Percentiles rank a stretch among this genome's conserved stretches.
Evolutionary conservation across 176 grass and related monocot species (phyloP).

Genomic region (Phragmites australis): DNA sequence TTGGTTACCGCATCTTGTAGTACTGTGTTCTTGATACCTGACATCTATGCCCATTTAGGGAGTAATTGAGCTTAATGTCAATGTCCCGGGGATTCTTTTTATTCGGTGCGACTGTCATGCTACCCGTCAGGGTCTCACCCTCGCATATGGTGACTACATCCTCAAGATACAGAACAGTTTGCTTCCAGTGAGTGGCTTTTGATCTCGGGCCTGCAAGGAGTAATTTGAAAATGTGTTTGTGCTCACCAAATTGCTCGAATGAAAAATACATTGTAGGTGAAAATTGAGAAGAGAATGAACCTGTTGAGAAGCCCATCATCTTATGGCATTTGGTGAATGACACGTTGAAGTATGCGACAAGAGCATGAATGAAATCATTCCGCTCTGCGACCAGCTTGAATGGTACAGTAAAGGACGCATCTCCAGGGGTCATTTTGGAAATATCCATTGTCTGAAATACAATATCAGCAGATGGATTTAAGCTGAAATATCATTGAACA

Average conservation of each 20-base stretch:
- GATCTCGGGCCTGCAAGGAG: slow-evolving; percentile 80
- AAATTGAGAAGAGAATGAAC: slow-evolving; percentile 37
- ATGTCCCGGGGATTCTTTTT: slow-evolving; percentile 86
- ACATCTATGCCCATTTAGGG: slow-evolving; percentile 59
- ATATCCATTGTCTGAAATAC: slow-evolving; percentile 90
- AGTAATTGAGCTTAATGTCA: slow-evolving; percentile 87
- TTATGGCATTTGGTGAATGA: slow-evolving; percentile 97
- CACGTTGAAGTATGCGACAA: slow-evolving; percentile 93
- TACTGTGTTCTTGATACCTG: slow-evolving; percentile 77
- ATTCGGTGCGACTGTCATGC: slow-evolving; percentile 78
- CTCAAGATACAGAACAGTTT: slow-evolving; percentile 93
- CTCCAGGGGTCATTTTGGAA: slow-evolving; percentile 85
- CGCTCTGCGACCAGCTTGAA: slow-evolving; percentile 89
- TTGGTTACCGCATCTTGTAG: slow-evolving; percentile 90
- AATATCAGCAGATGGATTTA: slow-evolving; percentile 10
- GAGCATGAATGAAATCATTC: slow-evolving; percentile 91
- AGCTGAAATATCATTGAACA: background rate
- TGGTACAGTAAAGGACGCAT: slow-evolving; percentile 81
- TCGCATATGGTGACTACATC: slow-evolving; percentile 80
- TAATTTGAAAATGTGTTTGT: slow-evolving; percentile 3
- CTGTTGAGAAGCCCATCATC: slow-evolving; percentile 88
- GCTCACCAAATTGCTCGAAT: background rate
- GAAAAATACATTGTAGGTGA: background rate
- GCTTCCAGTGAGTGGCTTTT: slow-evolving; percentile 95
- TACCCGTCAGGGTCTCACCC: slow-evolving; percentile 71